Evolutionary conservation across 225 moss, liverwort and hornwort species (phyloP).

Genomic region (Marchantia paleacea): DNA sequence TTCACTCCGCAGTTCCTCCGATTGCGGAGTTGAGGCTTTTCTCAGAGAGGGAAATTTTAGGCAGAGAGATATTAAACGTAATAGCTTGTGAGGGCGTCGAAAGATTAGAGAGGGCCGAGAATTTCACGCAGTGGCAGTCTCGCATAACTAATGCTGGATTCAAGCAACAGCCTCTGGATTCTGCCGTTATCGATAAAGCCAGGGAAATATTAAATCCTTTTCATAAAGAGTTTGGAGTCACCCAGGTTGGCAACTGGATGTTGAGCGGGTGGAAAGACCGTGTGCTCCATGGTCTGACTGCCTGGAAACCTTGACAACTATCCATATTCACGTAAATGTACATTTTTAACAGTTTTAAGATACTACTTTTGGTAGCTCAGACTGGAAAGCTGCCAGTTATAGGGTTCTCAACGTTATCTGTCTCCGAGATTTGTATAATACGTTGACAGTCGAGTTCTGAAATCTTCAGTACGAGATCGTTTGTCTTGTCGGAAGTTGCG

Average conservation of each 20-base stretch:
- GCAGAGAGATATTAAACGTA: constrained; percentile 78
- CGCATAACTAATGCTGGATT: constrained; percentile 76
- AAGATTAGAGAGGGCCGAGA: constrained; percentile 81
- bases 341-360: too few relatives aligned
- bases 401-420: too few relatives aligned
- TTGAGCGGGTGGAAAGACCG: constrained; percentile 79
- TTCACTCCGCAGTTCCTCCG: constrained; percentile 63
- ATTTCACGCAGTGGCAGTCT: constrained; percentile 84
- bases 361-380: too few relatives aligned
- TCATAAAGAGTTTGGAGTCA: constrained; percentile 66
- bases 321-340: too few relatives aligned
- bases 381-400: too few relatives aligned
- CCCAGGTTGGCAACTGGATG: constrained; percentile 66
- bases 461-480: too few relatives aligned
- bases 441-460: too few relatives aligned
- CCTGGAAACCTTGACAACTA: constrained; percentile 43
- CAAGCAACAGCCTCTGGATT: constrained; percentile 49
- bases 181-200: constrained; percentile 34
- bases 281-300: constrained; percentile 52
- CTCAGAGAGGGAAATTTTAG: constrained; percentile 61
- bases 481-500: too few relatives aligned
- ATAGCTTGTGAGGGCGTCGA: constrained; percentile 84
- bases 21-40: constrained; percentile 53
- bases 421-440: too few relatives aligned
- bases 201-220: constrained; percentile 47